Conservation (phyloP, 768 basidiomycete species). For the Lentinula boryana region DNA sequence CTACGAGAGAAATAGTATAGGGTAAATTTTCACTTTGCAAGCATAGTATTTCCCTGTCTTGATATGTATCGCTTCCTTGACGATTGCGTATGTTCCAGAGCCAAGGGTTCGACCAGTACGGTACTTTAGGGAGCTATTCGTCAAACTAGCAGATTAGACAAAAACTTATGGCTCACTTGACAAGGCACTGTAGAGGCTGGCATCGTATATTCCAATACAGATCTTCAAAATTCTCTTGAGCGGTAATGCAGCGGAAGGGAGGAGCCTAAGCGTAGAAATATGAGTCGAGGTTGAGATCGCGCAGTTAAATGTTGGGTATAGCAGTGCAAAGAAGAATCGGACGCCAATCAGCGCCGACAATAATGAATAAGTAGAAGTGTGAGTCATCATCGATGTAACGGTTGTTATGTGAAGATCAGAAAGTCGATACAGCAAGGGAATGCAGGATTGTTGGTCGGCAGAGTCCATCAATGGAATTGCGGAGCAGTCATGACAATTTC, state of each 20-base stretch:
- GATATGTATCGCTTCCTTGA: slow-evolving; percentile 93
- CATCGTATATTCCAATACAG: not conserved
- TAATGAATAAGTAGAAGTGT: not conserved
- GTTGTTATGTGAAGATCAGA: not conserved
- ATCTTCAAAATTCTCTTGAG: not conserved
- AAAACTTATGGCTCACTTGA: not conserved
- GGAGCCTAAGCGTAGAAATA: not conserved
- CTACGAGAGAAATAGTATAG: not conserved
- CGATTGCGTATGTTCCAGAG: slow-evolving; percentile 92
- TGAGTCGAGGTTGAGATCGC: not conserved
- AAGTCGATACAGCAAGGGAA: not conserved
- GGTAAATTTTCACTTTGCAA: slow-evolving; percentile 50
- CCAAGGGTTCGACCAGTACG: slow-evolving; percentile 85
- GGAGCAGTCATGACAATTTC: not conserved
- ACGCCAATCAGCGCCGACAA: not conserved
- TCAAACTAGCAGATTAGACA: too few species aligned
- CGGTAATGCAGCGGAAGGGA: not conserved
- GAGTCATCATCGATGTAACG: not conserved
- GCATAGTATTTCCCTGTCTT: slow-evolving; percentile 91
- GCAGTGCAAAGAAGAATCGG: not conserved
- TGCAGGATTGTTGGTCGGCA: too few species aligned
- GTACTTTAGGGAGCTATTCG: slow-evolving; percentile 40
- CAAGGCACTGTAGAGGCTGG: slow-evolving; percentile 1
- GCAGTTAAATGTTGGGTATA: not conserved
- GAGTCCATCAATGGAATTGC: not conserved